These are phyloP conservation scores for Avena insularis DNA, from an alignment of 176 grass and related monocot genomes.

Conservation along the genomic window DNA sequence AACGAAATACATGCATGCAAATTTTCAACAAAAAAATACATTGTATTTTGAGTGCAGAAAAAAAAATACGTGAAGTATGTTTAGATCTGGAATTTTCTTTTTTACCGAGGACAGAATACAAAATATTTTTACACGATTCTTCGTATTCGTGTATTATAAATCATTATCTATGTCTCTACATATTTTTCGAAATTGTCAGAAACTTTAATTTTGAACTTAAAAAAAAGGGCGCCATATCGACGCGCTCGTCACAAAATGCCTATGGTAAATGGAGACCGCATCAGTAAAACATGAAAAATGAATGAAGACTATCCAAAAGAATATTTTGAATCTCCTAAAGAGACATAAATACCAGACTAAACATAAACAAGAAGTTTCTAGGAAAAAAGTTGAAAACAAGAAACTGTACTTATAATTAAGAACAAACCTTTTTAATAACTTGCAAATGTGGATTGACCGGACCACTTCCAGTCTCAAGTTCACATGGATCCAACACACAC, in stretches of 20 bases:
- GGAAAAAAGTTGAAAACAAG: background rate
- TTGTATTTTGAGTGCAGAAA: no score
- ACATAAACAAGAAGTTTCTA: background rate
- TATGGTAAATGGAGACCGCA: slow-evolving; percentile 34
- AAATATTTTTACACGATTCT: no score
- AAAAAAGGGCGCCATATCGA: no score
- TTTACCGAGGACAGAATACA: no score
- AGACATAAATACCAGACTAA: background rate
- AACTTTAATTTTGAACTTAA: no score
- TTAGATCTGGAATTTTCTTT: no score
- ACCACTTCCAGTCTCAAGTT: slow-evolving; percentile 39
- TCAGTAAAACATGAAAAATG: slow-evolving; percentile 33
- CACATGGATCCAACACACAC: slow-evolving; percentile 32
- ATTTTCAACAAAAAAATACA: no score
- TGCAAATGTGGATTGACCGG: slow-evolving; percentile 52
- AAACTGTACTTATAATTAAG: background rate
- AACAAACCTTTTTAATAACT: slow-evolving; percentile 71
- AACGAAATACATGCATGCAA: no score
- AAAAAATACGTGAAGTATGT: no score
- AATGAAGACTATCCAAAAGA: slow-evolving; percentile 24
- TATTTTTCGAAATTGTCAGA: no score
- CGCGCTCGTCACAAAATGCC: slow-evolving; percentile 63
- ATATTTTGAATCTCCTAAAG: background rate
- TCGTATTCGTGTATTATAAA: no score
- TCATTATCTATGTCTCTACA: no score